phyloP scores from a whole-genome alignment of 2,329 filamentous ascomycete species.

The Lachnellula arida region DNA sequence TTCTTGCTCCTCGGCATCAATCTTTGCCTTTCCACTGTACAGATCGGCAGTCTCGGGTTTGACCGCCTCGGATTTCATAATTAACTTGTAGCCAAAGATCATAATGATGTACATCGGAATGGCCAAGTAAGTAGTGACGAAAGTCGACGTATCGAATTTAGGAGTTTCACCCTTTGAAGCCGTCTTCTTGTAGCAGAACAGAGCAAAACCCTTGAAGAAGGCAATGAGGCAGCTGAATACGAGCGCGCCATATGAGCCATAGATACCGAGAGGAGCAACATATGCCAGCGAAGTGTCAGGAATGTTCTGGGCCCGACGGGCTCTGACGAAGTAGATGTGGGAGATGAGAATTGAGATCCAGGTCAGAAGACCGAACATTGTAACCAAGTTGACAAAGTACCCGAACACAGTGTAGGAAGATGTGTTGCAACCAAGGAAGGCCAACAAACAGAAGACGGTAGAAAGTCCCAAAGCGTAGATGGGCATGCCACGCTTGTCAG shows the following conservation, averaged over 20 bases:
- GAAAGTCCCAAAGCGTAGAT: slow-evolving; percentile 40
- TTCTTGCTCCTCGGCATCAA: slow-evolving; percentile 53
- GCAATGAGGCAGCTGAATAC: slow-evolving; percentile 68
- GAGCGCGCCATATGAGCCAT: slow-evolving; percentile 63
- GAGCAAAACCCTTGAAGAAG: slow-evolving; percentile 74
- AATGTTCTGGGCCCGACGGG: slow-evolving; percentile 56
- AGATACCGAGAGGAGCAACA: slow-evolving; percentile 65
- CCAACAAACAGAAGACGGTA: slow-evolving; percentile 54
- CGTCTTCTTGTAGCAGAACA: slow-evolving; percentile 61
- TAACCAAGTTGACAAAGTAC: slow-evolving; percentile 66
- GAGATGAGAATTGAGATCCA: slow-evolving; percentile 55
- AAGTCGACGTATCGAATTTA: slow-evolving; percentile 58
- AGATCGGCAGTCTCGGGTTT: slow-evolving; percentile 48
- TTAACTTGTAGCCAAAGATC: slow-evolving; percentile 51
- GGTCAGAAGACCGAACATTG: slow-evolving; percentile 29
- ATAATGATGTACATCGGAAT: slow-evolving; percentile 58
- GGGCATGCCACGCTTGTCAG: slow-evolving; percentile 52
- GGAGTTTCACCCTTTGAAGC: slow-evolving; percentile 36
- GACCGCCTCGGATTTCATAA: slow-evolving; percentile 40
- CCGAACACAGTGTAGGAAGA: slow-evolving; percentile 60
- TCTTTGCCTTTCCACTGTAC: slow-evolving; percentile 52
- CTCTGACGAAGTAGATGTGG: slow-evolving; percentile 62
- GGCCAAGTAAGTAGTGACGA: slow-evolving; percentile 58
- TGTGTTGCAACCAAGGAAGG: slow-evolving; percentile 59
- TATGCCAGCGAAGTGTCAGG: slow-evolving; percentile 54